These are phyloP conservation scores for Neoconidiobolus thromboides DNA, from an alignment of 371 early-diverging fungal species.

Conservation along the genomic window DNA sequence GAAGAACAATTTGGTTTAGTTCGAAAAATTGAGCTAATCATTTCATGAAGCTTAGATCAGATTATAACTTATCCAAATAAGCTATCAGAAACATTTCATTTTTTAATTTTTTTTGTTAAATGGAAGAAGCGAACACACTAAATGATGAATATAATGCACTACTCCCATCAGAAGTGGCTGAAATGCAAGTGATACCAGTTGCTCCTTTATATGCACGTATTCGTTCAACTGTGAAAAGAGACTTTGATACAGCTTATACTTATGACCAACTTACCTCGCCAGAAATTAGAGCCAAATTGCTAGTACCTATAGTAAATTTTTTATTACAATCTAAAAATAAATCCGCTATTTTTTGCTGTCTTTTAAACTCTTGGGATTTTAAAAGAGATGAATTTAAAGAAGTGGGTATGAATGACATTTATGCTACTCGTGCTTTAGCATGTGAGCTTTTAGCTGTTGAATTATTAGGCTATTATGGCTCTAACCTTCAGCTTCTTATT, in stretches of 20 bases:
- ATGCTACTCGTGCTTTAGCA: background rate
- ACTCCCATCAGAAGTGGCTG: background rate
- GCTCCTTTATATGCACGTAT: background rate
- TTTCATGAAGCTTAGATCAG: no score
- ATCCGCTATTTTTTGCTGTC: background rate
- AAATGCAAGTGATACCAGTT: background rate
- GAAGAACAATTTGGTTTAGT: no score
- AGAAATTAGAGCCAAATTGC: background rate
- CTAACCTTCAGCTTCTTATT: background rate
- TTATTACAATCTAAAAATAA: background rate
- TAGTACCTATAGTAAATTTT: background rate
- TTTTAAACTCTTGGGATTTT: conserved; percentile 1
- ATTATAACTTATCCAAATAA: no score
- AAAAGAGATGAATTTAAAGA: background rate
- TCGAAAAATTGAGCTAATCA: no score
- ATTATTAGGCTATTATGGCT: background rate
- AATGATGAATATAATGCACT: background rate
- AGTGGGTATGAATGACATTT: background rate
- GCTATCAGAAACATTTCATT: no score
- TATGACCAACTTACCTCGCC: background rate
- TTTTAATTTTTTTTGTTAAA: no score
- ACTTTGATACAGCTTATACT: background rate
- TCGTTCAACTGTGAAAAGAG: background rate
- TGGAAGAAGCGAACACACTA: background rate
- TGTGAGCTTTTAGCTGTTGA: conserved; percentile 4